Conservation (phyloP, 176 grass and related monocot species). For the Carex kokanica region DNA sequence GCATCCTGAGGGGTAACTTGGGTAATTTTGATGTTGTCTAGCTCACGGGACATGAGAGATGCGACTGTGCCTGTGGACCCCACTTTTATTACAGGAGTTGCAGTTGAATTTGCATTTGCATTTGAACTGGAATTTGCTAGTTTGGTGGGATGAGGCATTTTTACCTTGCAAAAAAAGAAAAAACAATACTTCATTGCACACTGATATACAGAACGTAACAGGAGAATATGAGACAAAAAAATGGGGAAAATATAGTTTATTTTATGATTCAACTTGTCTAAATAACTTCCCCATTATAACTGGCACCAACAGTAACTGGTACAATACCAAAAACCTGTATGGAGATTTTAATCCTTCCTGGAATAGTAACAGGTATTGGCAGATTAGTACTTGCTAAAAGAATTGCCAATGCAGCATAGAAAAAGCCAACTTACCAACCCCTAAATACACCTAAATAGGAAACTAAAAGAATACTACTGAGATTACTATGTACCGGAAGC, state of each 20-base stretch:
- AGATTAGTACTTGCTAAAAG: not conserved
- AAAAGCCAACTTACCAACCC: not conserved
- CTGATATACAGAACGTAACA: not conserved
- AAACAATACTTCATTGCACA: not conserved
- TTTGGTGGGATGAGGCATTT: conserved; percentile 47
- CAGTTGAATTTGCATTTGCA: conserved; percentile 21
- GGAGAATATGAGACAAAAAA: not conserved
- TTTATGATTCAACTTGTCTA: not conserved
- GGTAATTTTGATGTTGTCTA: conserved; percentile 48
- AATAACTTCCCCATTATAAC: not conserved
- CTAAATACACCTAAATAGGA: not conserved
- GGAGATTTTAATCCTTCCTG: not conserved
- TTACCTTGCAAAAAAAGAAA: conserved; percentile 19
- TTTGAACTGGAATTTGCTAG: conserved; percentile 32
- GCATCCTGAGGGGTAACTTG: conserved; percentile 38
- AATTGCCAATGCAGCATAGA: not conserved
- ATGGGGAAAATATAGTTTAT: not conserved
- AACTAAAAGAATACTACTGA: not conserved
- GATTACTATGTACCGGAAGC: not conserved
- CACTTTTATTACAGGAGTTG: conserved; percentile 40
- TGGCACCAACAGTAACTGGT: conserved; percentile 22
- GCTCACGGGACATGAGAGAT: conserved; percentile 73
- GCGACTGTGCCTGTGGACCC: conserved; percentile 80
- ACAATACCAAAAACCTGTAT: not conserved
- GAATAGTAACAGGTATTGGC: not conserved